These are phyloP conservation scores for Pythium scleroteichum DNA, from an alignment of 352 stramenopile genomes.

Conservation along the genomic window DNA sequence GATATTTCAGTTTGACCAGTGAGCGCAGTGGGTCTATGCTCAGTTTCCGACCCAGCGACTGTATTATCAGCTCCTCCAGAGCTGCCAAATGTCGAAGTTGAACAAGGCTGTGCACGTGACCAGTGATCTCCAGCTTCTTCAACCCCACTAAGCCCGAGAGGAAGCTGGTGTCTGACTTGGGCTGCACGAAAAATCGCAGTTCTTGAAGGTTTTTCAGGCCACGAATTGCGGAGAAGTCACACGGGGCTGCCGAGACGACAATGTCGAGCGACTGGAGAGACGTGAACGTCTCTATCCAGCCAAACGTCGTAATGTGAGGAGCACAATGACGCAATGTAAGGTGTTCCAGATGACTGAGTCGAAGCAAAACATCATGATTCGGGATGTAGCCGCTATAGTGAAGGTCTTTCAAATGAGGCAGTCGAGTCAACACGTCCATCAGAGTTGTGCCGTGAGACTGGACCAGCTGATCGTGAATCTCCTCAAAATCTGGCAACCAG, in stretches of 20 bases:
- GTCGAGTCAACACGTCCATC: not conserved
- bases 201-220: not conserved
- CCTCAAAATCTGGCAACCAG: constrained; percentile 5
- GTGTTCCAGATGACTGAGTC: not conserved
- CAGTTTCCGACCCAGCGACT: not conserved
- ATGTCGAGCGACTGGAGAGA: constrained; percentile 3
- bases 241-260: not conserved
- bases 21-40: not conserved
- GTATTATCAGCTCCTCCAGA: not conserved
- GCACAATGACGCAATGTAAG: not conserved
- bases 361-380: not conserved
- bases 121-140: not conserved
- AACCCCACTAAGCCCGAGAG: not conserved
- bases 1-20: not conserved
- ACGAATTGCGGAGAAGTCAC: not conserved
- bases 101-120: not conserved
- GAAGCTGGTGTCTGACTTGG: not conserved
- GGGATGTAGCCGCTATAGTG: constrained; percentile 8
- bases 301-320: not conserved
- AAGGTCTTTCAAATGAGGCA: not conserved
- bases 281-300: not conserved
- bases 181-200: not conserved
- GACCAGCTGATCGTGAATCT: constrained; percentile 7
- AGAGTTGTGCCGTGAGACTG: not conserved
- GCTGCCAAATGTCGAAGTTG: not conserved